Base-by-base conservation (phyloP, 768 basidiomycete genomes). In the Pulveroboletus sp. region DNA sequence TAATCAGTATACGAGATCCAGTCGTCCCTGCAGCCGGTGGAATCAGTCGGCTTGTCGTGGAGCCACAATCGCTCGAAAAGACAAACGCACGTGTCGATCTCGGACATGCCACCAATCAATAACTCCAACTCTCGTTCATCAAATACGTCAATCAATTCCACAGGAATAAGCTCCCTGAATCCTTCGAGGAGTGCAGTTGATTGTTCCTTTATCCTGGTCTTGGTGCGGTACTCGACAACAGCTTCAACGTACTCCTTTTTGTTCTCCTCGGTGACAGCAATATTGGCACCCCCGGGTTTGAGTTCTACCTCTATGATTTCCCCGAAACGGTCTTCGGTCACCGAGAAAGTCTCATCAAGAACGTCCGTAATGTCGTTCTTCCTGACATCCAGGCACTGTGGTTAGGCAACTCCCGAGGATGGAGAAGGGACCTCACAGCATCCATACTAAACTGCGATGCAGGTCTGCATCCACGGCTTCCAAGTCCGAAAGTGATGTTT, bases 1-100 rank as follows among this genome's bases (percentile, higher is more conserved):
- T 94, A 94, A 62, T 94, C 93, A 17, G 93, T 95, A 69, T 90
- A 91, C 61, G 92, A 91, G 58, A 85, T 88, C 92, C 92, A 94
- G 60, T 93, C 90, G 57, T 93, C 89, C 72, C 84, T 85, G 40
- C 3, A 20, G 36, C 19, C 43, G 31, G 35, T 40, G 21, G 31
- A 21, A 27, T 55, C 37, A 54, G 45, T 37, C 32, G 14, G 23
- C 33, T 27, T 33, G 9, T 31, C 36, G 29, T 37, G 23, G 21
- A 19, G 13, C 20, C 29, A 36, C 19, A 14, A 19, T 23, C 21
- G 6, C 16, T 21, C 24, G 39, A 40, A 45, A 25, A 33, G 20
- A 25, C n/a, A 37, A 32, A 72, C 81, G 43, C 61, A 85, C 80
- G 90, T 89, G 63, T 93, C 89, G 43, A 92, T 91, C 64, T 94